These are phyloP conservation scores for Candida smagusa DNA, from an alignment of 1,139 yeast genomes.

Conservation along the genomic window DNA sequence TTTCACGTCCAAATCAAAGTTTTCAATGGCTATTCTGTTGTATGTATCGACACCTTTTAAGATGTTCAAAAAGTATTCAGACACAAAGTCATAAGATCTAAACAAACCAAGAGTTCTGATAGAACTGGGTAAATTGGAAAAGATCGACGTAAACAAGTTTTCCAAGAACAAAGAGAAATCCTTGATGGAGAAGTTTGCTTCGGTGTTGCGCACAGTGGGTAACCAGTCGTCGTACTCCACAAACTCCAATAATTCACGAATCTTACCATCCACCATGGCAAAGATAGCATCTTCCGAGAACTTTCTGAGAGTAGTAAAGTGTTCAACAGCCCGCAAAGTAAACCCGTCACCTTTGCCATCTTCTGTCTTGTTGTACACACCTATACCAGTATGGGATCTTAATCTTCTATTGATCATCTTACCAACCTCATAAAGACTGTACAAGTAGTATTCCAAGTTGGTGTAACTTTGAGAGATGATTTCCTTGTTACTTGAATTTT, in stretches of 20 bases:
- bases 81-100: conserved; percentile 82
- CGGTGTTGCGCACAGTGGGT: conserved; percentile 42
- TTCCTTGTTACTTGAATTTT: conserved; percentile 73
- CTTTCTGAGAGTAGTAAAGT: conserved; percentile 62
- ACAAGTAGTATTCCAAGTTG: conserved; percentile 80
- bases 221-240: conserved; percentile 83
- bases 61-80: conserved; percentile 64
- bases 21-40: conserved; percentile 40
- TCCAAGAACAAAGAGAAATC: conserved; percentile 89
- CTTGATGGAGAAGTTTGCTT: conserved; percentile 72
- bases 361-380: conserved; percentile 31
- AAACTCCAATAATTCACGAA: conserved; percentile 76
- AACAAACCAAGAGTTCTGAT: conserved; percentile 77
- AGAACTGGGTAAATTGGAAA: conserved; percentile 75
- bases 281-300: conserved; percentile 80
- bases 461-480: conserved; percentile 86
- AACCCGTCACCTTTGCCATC: conserved; percentile 32
- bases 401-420: conserved; percentile 39
- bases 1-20: conserved; percentile 42
- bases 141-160: conserved; percentile 83
- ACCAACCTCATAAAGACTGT: conserved; percentile 57
- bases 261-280: conserved; percentile 73
- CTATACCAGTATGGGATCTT: conserved; percentile 53
- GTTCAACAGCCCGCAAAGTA: conserved; percentile 39
- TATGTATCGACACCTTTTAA: conserved; percentile 46